Percentiles rank a stretch among this genome's conserved stretches.
Evolutionary conservation across 2,329 filamentous ascomycete genomes (phyloP).

Genomic region (Calcarisporium arbuscula): DNA sequence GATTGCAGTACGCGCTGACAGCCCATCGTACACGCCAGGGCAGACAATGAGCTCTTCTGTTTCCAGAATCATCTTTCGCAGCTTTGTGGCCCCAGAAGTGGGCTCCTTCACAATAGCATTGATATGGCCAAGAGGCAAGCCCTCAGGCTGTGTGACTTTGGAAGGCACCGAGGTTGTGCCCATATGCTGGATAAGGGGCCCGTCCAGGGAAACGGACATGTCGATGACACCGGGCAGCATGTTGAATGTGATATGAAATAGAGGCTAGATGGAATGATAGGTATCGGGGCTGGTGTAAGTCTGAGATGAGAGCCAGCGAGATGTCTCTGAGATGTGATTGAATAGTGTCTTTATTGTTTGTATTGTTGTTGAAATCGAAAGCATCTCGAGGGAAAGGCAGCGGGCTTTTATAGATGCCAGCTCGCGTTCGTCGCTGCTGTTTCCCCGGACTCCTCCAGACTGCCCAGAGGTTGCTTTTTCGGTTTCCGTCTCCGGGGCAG

Average conservation of each 20-base stretch:
- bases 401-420: not conserved
- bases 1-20: slow-evolving; percentile 58
- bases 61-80: slow-evolving; percentile 34
- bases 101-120: slow-evolving; percentile 9
- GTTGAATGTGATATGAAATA: not conserved
- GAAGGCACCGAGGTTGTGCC: slow-evolving; percentile 1
- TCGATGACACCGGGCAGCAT: slow-evolving; percentile 9
- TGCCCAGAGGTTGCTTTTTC: not conserved
- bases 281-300: not conserved
- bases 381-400: not conserved
- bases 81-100: slow-evolving; percentile 23
- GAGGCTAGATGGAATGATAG: not conserved
- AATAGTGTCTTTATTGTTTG: not conserved
- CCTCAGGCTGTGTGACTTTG: slow-evolving; percentile 2
- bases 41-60: slow-evolving; percentile 45
- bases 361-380: not conserved
- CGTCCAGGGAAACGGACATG: slow-evolving; percentile 4
- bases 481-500: not conserved
- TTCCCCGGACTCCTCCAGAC: not conserved
- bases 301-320: not conserved
- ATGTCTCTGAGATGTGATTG: not conserved
- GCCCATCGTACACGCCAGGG: slow-evolving; percentile 63
- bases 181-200: slow-evolving; percentile 6
- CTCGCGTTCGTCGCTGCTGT: not conserved
- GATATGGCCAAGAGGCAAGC: slow-evolving; percentile 9